Base-by-base conservation (phyloP, 805 yeast genomes). In the Myxozyma lipomycoides region DNA sequence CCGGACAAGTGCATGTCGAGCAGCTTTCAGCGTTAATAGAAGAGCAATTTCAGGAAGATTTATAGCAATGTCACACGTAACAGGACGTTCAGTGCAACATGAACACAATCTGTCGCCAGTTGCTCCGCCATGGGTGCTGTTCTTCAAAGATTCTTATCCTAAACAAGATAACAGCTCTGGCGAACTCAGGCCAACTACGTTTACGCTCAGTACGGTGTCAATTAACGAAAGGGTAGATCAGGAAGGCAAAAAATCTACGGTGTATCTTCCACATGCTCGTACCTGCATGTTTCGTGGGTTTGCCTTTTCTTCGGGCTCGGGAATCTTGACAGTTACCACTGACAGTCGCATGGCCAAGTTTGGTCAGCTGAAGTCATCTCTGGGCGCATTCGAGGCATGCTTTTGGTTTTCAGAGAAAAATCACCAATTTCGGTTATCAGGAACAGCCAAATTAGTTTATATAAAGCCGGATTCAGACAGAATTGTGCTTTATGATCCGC, bases 241-340 rank as follows among this genome's bases (percentile, higher is more conserved):
- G 17, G 40, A 45, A 15, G 49, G 47, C 10, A 45, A 37, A 3
- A 24, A 21, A 17, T 45, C 23, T 32, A 46, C 49, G 19, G 10
- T 43, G 18, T 25, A 36, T 25, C 43, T 48, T 6, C 59, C 59
- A 5, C 59, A 46, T 32, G 59, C 51, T 18, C 50, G 59, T 10
- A 55, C 51, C 1, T 53, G 58, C 43, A 45, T 49, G 44, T 55
- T 55, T 25, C 51, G 59, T 19, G 59, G 59, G 24, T 55, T 55
- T 34, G 57, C 57, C 10, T 39, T 51, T 28, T 18, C 46, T 6
- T 46, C 53, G 12, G 49, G 51, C 24, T 53, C 58, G 5, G 59
- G 59, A 17, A 43, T 55, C 17, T 39, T 55, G 23, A 41, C 28
- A 2, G 49, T 52, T 18, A 55, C 59, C 12, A 55, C 59, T 18